Evolutionary conservation across 208 protist genomes (phyloP).

Genomic region (Plasmodiophora brassicae): DNA sequence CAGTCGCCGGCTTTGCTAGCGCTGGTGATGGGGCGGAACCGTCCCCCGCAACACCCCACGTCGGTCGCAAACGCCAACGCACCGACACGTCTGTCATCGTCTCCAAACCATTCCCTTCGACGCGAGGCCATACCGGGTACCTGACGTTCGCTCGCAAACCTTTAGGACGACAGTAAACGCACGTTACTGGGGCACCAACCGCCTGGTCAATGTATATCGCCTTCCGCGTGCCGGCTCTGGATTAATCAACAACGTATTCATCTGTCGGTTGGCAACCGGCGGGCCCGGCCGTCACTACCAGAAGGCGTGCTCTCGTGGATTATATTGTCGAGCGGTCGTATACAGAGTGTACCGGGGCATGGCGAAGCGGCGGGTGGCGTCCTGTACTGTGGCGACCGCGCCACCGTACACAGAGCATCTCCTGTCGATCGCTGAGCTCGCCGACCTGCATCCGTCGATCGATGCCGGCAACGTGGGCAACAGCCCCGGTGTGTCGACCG

Average conservation of each 20-base stretch:
- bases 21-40: background rate
- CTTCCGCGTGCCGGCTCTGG: no score
- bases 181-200: no score
- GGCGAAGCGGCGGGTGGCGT: no score
- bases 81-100: background rate
- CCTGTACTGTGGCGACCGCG: no score
- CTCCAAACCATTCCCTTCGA: background rate
- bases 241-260: no score
- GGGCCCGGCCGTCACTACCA: no score
- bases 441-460: background rate
- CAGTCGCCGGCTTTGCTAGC: background rate
- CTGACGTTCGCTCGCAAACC: slow-evolving; percentile 30
- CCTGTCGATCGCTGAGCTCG: background rate
- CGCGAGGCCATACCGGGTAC: slow-evolving; percentile 30
- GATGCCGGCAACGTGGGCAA: background rate
- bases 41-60: background rate
- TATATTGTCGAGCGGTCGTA: no score
- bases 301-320: no score
- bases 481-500: background rate
- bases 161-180: no score
- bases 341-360: no score
- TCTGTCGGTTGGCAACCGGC: no score
- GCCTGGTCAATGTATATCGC: no score
- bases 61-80: background rate
- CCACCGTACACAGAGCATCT: background rate